Evolutionary conservation across 768 basidiomycete genomes (phyloP).

Genomic region (Termitomyces sp.): DNA sequence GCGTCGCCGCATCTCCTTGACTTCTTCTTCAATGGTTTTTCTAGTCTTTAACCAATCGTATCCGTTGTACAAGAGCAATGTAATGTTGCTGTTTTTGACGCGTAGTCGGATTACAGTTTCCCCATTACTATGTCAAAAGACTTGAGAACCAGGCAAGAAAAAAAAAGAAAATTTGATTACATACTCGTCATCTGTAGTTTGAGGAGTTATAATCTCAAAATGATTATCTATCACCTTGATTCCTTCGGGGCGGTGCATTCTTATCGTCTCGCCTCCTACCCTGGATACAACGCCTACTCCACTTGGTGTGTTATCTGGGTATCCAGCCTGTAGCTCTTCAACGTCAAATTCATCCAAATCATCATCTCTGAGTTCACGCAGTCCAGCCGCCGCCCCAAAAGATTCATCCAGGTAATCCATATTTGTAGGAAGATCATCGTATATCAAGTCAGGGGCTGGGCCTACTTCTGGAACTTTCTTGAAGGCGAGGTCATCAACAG

Average conservation of each 20-base stretch:
- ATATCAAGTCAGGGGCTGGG: slow-evolving; percentile 81
- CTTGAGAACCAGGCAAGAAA: not conserved
- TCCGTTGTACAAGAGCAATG: slow-evolving; percentile 82
- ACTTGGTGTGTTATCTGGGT: slow-evolving; percentile 20
- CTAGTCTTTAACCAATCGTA: slow-evolving; percentile 93
- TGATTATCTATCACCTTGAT: slow-evolving; percentile 73
- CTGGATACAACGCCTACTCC: slow-evolving; percentile 49
- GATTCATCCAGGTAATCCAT: slow-evolving; percentile 83
- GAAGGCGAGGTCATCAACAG: slow-evolving; percentile 84
- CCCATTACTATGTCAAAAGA: slow-evolving; percentile 28
- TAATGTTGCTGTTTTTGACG: slow-evolving; percentile 57
- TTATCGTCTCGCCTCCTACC: slow-evolving; percentile 83
- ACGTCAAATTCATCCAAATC: slow-evolving; percentile 65
- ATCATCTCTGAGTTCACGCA: slow-evolving; percentile 69
- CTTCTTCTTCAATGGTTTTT: slow-evolving; percentile 80
- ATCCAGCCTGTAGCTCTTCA: slow-evolving; percentile 24
- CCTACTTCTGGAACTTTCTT: slow-evolving; percentile 70
- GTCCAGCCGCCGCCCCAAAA: slow-evolving; percentile 73
- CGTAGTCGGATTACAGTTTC: slow-evolving; percentile 51
- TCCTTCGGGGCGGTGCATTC: slow-evolving; percentile 61
- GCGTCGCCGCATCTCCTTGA: slow-evolving; percentile 81
- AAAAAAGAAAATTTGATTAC: slow-evolving; percentile 8
- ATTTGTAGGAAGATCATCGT: slow-evolving; percentile 89
- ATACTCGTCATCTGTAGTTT: slow-evolving; percentile 45
- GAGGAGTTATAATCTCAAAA: slow-evolving; percentile 63